Evolutionary conservation across 257 asterid genomes (phyloP).

Genomic region (Osmanthus fragrans): DNA sequence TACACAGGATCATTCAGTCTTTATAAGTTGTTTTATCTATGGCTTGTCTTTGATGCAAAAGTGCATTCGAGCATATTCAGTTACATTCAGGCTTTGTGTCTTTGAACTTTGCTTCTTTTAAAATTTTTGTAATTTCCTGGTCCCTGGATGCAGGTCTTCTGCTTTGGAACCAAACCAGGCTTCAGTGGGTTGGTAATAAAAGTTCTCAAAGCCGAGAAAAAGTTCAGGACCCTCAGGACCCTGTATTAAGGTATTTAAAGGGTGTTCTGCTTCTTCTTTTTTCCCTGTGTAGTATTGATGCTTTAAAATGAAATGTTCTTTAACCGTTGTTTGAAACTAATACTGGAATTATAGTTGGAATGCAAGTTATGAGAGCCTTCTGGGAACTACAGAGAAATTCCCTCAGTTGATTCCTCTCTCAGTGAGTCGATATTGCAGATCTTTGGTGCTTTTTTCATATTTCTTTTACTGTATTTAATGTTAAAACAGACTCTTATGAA

Average conservation of each 20-base stretch:
- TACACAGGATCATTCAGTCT: background rate
- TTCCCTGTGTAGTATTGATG: background rate
- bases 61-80: constrained; percentile 9
- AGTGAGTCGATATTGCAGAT: constrained; percentile 39
- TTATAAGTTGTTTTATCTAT: background rate
- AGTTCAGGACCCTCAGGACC: constrained; percentile 53
- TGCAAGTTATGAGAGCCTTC: constrained; percentile 56
- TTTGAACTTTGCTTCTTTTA: background rate
- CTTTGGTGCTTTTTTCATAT: background rate
- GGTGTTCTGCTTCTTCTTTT: background rate
- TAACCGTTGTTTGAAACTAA: background rate
- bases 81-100: background rate
- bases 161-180: constrained; percentile 69
- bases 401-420: constrained; percentile 71
- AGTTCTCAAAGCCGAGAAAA: constrained; percentile 33
- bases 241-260: constrained; percentile 45
- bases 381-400: constrained; percentile 63
- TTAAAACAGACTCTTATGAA: constrained; percentile 5
- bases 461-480: background rate
- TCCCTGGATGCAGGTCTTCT: constrained; percentile 46
- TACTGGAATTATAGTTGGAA: constrained; percentile 48
- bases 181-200: constrained; percentile 55
- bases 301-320: background rate
- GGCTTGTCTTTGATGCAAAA: background rate
- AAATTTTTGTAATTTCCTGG: background rate